Percentiles rank a stretch among this genome's conserved stretches.
phyloP scores from a whole-genome alignment of 768 basidiomycete genomes.

The Gloeophyllum trabeum region DNA sequence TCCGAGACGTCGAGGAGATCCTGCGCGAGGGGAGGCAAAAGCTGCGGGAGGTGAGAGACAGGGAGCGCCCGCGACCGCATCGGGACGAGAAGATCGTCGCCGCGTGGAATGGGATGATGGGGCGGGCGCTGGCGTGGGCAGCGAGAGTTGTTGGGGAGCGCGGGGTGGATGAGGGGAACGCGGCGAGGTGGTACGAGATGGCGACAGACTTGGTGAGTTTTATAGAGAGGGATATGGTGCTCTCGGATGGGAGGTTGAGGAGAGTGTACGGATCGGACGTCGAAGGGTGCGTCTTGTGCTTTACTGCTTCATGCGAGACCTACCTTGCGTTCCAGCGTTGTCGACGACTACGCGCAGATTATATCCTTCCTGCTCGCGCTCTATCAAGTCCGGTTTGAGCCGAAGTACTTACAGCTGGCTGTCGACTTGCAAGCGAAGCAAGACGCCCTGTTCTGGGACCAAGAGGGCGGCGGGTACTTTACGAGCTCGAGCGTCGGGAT shows the following conservation, averaged over 20 bases:
- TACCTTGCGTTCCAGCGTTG: slow-evolving; percentile 4
- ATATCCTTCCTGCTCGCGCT: slow-evolving; percentile 19
- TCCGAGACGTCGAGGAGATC: slow-evolving; percentile 12
- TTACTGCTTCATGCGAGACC: too few relatives aligned
- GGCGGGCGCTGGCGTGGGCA: slow-evolving; percentile 8
- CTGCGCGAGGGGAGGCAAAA: slow-evolving; percentile 10
- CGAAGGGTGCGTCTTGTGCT: neutral
- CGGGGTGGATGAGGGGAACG: slow-evolving; percentile 9
- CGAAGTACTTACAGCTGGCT: slow-evolving; percentile 20
- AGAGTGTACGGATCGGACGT: neutral
- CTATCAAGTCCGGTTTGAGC: slow-evolving; percentile 24
- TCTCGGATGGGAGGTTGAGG: neutral
- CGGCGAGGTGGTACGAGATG: slow-evolving; percentile 18
- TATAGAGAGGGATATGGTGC: neutral
- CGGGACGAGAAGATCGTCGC: slow-evolving; percentile 31
- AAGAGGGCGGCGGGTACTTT: slow-evolving; percentile 26
- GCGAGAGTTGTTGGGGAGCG: neutral
- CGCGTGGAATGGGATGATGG: slow-evolving; percentile 31
- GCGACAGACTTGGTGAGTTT: neutral
- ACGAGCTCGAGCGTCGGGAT: slow-evolving; percentile 14
- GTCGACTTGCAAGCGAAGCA: slow-evolving; percentile 23
- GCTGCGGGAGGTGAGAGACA: slow-evolving; percentile 20
- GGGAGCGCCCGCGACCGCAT: slow-evolving; percentile 23
- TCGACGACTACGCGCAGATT: slow-evolving; percentile 31
- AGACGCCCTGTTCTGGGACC: slow-evolving; percentile 27